Evolutionary conservation across 768 basidiomycete genomes (phyloP).

Genomic region (Rhizopogon roseolus): DNA sequence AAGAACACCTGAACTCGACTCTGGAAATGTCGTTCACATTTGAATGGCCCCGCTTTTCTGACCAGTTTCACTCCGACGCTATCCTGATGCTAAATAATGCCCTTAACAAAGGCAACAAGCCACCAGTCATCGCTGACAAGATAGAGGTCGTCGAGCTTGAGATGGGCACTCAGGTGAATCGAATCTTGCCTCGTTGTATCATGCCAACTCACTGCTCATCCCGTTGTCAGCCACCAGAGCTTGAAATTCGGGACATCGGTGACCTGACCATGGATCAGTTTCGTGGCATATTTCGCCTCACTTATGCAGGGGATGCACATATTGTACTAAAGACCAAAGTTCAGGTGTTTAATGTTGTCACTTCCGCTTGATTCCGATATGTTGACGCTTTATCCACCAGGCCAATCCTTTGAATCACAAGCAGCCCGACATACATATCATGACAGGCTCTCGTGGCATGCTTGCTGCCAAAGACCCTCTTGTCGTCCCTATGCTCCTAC

Average conservation of each 20-base stretch:
- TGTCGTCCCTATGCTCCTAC: slow-evolving; percentile 96
- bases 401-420: slow-evolving; percentile 95
- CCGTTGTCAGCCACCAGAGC: slow-evolving; percentile 79
- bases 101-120: slow-evolving; percentile 95
- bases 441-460: slow-evolving; percentile 81
- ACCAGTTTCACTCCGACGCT: slow-evolving; percentile 94
- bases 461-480: slow-evolving; percentile 93
- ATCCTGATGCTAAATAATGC: slow-evolving; percentile 96
- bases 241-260: slow-evolving; percentile 96
- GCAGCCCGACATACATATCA: slow-evolving; percentile 83
- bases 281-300: slow-evolving; percentile 92
- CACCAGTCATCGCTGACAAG: slow-evolving; percentile 93
- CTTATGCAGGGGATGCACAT: slow-evolving; percentile 92
- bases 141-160: slow-evolving; percentile 99
- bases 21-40: slow-evolving; percentile 80
- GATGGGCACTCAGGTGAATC: slow-evolving; percentile 90
- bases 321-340: slow-evolving; percentile 86
- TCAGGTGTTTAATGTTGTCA: slow-evolving; percentile 51
- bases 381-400: slow-evolving; percentile 32
- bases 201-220: not conserved
- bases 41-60: slow-evolving; percentile 95
- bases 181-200: slow-evolving; percentile 10
- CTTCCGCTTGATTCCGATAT: not conserved
- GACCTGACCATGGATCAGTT: slow-evolving; percentile 95
- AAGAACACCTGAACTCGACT: not conserved